A percentile compares a stretch with the other conserved stretches of the same genome.
Conservation (phyloP, 2,329 filamentous ascomycete species). For the Tolypocladium tundrense region DNA sequence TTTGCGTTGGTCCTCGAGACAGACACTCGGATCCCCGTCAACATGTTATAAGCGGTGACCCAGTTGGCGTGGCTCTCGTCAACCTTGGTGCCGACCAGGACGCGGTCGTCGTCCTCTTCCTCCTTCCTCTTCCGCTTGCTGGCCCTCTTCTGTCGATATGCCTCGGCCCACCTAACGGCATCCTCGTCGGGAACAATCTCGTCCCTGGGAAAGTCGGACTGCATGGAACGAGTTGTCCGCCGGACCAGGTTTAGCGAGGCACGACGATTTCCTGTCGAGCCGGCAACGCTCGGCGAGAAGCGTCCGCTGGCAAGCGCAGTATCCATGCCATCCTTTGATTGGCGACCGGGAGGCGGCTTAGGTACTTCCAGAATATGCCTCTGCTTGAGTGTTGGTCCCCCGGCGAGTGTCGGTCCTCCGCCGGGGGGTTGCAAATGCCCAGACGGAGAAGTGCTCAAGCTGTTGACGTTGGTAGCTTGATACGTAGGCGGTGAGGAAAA, state of each 20-base stretch:
- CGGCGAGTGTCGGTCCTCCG: conserved; percentile 29
- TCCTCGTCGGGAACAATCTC: conserved; percentile 83
- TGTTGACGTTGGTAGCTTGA: conserved; percentile 23
- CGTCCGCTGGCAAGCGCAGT: conserved; percentile 61
- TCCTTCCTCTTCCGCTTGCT: conserved; percentile 77
- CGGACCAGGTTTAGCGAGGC: conserved; percentile 76
- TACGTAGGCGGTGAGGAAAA: conserved; percentile 57
- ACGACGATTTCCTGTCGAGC: conserved; percentile 52
- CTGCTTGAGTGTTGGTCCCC: conserved; percentile 55
- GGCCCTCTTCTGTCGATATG: conserved; percentile 81
- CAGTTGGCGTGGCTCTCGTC: conserved; percentile 96
- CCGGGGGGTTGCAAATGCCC: conserved; percentile 35
- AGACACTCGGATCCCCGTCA: conserved; percentile 94
- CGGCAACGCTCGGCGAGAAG: conserved; percentile 58
- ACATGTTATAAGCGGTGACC: conserved; percentile 98
- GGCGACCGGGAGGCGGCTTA: conserved; percentile 52
- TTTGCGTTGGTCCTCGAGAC: conserved; percentile 96
- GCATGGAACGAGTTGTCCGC: conserved; percentile 72
- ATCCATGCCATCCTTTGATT: conserved; percentile 64
- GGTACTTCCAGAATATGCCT: conserved; percentile 86
- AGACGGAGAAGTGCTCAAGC: conserved; percentile 34
- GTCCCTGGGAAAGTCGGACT: conserved; percentile 75
- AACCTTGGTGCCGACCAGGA: conserved; percentile 93
- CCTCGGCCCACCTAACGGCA: conserved; percentile 83
- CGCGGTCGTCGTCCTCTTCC: conserved; percentile 83